Evolutionary conservation across 2,329 filamentous ascomycete genomes (phyloP), one percentile per base, ranked within the genome.

Genomic region (Paraphaeosphaeria sporulosa): DNA sequence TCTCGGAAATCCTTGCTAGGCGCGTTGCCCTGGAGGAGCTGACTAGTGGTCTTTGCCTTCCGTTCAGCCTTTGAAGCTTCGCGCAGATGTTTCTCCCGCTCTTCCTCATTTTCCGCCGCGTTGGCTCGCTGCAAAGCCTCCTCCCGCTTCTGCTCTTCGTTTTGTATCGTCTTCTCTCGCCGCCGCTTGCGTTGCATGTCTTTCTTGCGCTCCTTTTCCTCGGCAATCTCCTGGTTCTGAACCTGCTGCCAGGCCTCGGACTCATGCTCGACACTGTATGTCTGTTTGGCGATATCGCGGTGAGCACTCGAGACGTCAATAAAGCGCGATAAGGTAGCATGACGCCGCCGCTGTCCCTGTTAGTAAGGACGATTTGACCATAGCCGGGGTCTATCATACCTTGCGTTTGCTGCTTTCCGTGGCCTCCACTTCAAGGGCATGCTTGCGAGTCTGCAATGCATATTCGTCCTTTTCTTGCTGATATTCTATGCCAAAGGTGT

Each of bases 161-260:
- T 91, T 7, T 93, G 94, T 61, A 96, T 90, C 4, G 93, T 93
- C 84, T 97, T 97, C 77, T 98, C 94, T 19, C 95, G 90, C 46
- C 95, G 90, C 61, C 95, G 88, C 82, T 98, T 99, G 64, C 95
- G 91, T 77, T 99, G 95, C 93, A 99, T 98, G 74, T 99, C 95
- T 82, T 99, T 99, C 83, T 99, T 99, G 66, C 95, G 92, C 80
- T 99, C 95, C 81, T 99, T 99, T 79, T 99, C 95, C 62, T 94
- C 93, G 62, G 91, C 90, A 8, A 97, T 85, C 76, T 97, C 94
- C 66, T 93, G 92, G 63, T 93, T 90, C 67, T 95, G 91, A 2
- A 98, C 94, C 70, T 97, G 90, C 55, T 91, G 87, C 61, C 94
- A 86, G 1, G 95, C 94, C 43, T 91, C 89, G 19, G 91, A 87